A percentile compares a stretch with the other conserved stretches of the same genome.
These are phyloP conservation scores for Plectosphaerella plurivora DNA, from an alignment of 2,329 filamentous ascomycete species.

Conservation along the genomic window DNA sequence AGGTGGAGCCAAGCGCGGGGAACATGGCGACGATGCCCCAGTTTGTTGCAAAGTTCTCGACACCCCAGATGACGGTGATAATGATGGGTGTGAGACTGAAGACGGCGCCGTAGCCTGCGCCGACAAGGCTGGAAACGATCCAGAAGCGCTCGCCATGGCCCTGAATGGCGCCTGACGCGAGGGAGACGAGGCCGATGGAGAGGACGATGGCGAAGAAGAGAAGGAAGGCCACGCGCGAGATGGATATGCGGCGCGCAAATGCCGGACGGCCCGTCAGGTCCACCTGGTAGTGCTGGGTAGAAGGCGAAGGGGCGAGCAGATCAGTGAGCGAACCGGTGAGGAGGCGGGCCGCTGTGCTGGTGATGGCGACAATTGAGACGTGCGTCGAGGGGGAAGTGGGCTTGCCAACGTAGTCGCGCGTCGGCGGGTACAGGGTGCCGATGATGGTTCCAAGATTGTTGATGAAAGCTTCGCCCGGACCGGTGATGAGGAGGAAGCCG, in stretches of 20 bases:
- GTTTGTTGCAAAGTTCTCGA: constrained; percentile 97
- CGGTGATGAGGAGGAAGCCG: constrained; percentile 89
- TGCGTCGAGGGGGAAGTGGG: constrained; percentile 73
- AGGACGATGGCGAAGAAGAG: constrained; percentile 70
- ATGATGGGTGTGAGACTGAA: constrained; percentile 90
- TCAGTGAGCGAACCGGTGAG: constrained; percentile 86
- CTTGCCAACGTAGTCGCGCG: constrained; percentile 30
- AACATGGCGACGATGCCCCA: constrained; percentile 94
- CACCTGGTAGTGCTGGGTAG: constrained; percentile 52
- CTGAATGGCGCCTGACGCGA: constrained; percentile 73
- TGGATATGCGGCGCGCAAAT: constrained; percentile 35
- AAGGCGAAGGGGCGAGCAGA: constrained; percentile 67
- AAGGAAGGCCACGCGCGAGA: constrained; percentile 79
- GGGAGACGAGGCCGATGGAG: constrained; percentile 69
- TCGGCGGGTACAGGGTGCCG: constrained; percentile 69
- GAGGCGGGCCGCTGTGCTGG: constrained; percentile 87
- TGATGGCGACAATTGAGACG: constrained; percentile 86
- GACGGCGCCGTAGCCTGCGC: constrained; percentile 86
- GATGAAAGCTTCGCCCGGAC: constrained; percentile 95
- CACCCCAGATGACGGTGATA: constrained; percentile 95
- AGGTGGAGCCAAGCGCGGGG: constrained; percentile 78
- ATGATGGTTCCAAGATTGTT: constrained; percentile 96
- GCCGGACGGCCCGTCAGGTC: constrained; percentile 20
- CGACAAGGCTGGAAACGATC: constrained; percentile 77
- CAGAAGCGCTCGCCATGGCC: constrained; percentile 76